Base-by-base conservation (phyloP, 257 asterid genomes). In the Nemophila menziesii region DNA sequence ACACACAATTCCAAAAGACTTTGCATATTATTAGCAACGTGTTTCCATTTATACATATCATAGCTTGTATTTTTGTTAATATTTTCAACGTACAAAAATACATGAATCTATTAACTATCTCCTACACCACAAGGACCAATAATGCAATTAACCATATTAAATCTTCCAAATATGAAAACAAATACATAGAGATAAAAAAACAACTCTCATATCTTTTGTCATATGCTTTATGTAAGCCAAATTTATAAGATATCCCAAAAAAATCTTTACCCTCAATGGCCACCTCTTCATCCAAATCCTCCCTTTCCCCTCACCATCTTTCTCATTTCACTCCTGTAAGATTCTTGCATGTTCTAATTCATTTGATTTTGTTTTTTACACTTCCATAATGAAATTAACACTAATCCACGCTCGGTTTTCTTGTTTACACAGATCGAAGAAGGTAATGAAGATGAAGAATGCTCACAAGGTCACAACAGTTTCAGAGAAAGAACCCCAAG, bases 371-470 rank as follows among this genome's bases (percentile, higher is more conserved):
- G 20, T 38, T 1, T 4, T 21, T 16, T 19, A 49, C 53, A 14
- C 39, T 58, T 44, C n/a, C n/a, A n/a, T n/a, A n/a, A n/a, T n/a
- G n/a, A n/a, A n/a, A n/a, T n/a, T n/a, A n/a, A n/a, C n/a, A n/a
- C n/a, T n/a, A n/a, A n/a, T n/a, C n/a, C n/a, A n/a, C n/a, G n/a
- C n/a, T n/a, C n/a, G n/a, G 33, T 55, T 20, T 20, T 20, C 34
- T 13, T 20, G 54, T 48, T 2, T 29, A 13, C 5, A 18, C 16
- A 89, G 98, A 84, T 89, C 54, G 93, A 76, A 65, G 98, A 89
- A 67, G 94, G 96, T 0, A 81, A 81, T 41, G 96, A 85, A 49
- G 98, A 89, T 1, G 98, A 85, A 17, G 94, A 76, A 39, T 62
- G 58, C 26, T 78, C 90, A 18, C 83, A 66, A 51, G 87, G 79